Evolutionary conservation across 2,329 filamentous ascomycete species (phyloP), one percentile per base, ranked within the genome.

Genomic region (Purpureocillium lavendulum): DNA sequence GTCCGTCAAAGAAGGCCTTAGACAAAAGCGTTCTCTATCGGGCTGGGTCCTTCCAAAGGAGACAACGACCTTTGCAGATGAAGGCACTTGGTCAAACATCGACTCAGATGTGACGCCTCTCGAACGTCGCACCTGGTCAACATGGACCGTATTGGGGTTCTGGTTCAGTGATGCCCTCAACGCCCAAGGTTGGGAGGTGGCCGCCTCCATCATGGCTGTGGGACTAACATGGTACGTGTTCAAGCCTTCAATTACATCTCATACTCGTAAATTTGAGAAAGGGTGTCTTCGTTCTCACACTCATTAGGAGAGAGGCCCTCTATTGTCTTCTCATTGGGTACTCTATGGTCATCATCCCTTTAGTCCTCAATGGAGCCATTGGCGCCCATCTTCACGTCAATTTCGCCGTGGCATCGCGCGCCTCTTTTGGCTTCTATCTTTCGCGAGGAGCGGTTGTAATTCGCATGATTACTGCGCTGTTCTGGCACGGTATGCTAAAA

Each of bases 401-500:
- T 7, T 65, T 64, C 47, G 56, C 59, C 1, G 60, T 64, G 7
- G 49, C 56, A 4, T 53, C 57, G 7, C 52, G 60, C 8, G 50
- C 55, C 13, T 56, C 55, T 18, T 65, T 64, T 41, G 62, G 62
- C 9, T 65, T 55, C 45, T 60, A 62, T 46, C 52, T 64, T 26
- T 53, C 58, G 18, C 41, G 46, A 31, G 50, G 49, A 29, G 41
- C 45, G 24, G 54, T 71, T 33, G 49, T 67, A 6, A 61, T 64
- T 24, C 61, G 68, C 17, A 53, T 59, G 2, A 54, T 70, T 33
- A 54, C 71, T 14, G 67, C 66, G 18, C 64, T 71, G 52, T 70
- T 73, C 50, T 73, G 69, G 82, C 76, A 82, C 39, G 30, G 30
- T 32, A 32, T 26, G 21, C 12, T n/a, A 32, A 6, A 13, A 14